Conservation (phyloP, 352 stramenopile genomes). For the Phytophthora lateralis region DNA sequence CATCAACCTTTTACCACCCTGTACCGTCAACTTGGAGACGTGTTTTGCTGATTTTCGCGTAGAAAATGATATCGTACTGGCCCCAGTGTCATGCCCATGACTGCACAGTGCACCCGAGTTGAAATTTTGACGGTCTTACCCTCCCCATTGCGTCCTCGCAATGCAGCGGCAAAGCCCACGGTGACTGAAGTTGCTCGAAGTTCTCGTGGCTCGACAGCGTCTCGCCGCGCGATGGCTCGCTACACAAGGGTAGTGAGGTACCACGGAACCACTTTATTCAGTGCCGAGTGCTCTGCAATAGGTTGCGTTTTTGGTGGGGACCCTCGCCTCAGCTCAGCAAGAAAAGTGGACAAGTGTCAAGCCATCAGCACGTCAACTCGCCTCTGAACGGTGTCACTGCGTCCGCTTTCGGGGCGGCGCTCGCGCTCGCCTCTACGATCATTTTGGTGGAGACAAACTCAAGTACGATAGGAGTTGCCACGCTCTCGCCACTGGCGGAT, state of each 20-base stretch:
- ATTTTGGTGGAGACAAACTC: constrained; percentile 26
- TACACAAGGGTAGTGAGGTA: too few species aligned
- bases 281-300: not conserved
- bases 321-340: not conserved
- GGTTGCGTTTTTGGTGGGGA: constrained; percentile 22
- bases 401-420: constrained; percentile 15
- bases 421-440: constrained; percentile 13
- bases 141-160: not conserved
- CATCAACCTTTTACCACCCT: not conserved
- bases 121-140: not conserved
- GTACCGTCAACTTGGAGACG: not conserved
- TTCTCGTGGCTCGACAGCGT: not conserved
- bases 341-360: constrained; percentile 11
- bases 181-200: not conserved
- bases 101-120: not conserved
- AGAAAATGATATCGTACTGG: not conserved
- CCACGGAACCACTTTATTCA: constrained; percentile 16
- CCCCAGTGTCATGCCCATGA: constrained; percentile 4
- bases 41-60: constrained; percentile 1
- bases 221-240: constrained; percentile 11
- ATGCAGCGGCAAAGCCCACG: constrained; percentile 5
- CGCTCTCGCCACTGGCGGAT: constrained; percentile 13
- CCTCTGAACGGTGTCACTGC: constrained; percentile 9
- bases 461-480: constrained; percentile 11
- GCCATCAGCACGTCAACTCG: constrained; percentile 24